phyloP scores from a whole-genome alignment of 345 rosid genomes.

The Sisymbrium irio region DNA sequence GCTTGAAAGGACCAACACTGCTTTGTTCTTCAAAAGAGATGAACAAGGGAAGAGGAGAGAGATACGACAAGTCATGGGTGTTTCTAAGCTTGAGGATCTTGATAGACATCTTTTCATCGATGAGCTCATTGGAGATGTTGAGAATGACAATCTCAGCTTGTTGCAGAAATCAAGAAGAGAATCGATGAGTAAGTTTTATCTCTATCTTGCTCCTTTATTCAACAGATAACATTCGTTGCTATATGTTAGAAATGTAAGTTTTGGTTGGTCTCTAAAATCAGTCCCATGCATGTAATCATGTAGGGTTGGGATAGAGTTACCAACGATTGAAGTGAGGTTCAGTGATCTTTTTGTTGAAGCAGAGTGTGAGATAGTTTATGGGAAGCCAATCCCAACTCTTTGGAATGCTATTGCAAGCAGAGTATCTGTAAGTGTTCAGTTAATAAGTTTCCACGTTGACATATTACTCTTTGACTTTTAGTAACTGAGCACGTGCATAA shows the following conservation, averaged over 20 bases:
- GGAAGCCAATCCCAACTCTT: slow-evolving; percentile 48
- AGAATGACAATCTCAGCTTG: slow-evolving; percentile 45
- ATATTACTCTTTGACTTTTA: too few relatives aligned
- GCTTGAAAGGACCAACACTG: slow-evolving; percentile 39
- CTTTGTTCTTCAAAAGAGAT: slow-evolving; percentile 33
- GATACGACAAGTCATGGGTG: slow-evolving; percentile 33
- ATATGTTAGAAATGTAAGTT: not conserved
- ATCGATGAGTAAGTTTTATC: slow-evolving; percentile 41
- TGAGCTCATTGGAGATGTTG: slow-evolving; percentile 48
- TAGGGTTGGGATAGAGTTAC: slow-evolving; percentile 40
- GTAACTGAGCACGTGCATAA: not conserved
- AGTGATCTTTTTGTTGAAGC: slow-evolving; percentile 43
- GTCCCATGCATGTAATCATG: not conserved
- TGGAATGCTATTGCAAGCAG: slow-evolving; percentile 33
- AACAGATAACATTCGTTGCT: not conserved
- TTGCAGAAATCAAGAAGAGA: slow-evolving; percentile 42
- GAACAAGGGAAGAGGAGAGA: slow-evolving; percentile 26
- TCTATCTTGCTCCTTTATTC: not conserved
- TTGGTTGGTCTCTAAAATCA: not conserved
- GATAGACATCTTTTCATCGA: slow-evolving; percentile 46
- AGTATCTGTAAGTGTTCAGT: slow-evolving; percentile 26
- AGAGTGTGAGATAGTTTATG: slow-evolving; percentile 39
- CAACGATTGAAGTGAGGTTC: slow-evolving; percentile 43
- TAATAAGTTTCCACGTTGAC: not conserved
- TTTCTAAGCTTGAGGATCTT: slow-evolving; percentile 41